These are phyloP conservation scores for Elsinoe batatas DNA, from an alignment of 2,329 filamentous ascomycete genomes.

Conservation along the genomic window DNA sequence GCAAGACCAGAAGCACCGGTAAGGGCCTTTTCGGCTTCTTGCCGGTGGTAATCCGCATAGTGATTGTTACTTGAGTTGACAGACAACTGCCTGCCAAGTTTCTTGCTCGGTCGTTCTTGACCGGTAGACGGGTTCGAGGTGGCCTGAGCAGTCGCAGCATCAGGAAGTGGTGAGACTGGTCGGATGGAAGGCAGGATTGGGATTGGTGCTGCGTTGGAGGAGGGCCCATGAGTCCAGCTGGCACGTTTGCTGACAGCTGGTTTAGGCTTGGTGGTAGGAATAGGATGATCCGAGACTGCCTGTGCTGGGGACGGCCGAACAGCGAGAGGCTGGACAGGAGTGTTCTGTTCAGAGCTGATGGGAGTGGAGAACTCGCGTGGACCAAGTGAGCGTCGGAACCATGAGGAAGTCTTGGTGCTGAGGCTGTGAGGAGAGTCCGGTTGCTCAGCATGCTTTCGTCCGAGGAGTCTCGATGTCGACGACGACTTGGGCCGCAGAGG, in stretches of 20 bases:
- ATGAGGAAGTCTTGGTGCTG: conserved; percentile 72
- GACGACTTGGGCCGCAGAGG: conserved; percentile 89
- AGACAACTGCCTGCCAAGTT: conserved; percentile 89
- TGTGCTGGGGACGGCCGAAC: conserved; percentile 19
- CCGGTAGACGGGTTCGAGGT: conserved; percentile 49
- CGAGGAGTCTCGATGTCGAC: conserved; percentile 70
- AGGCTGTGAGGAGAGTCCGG: conserved; percentile 48
- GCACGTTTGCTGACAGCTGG: conserved; percentile 66
- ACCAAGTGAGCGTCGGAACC: conserved; percentile 94
- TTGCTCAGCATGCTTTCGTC: conserved; percentile 82
- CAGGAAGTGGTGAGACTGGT: conserved; percentile 92
- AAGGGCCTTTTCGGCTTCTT: conserved; percentile 82
- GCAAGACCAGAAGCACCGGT: conserved; percentile 69
- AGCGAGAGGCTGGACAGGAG: conserved; percentile 30
- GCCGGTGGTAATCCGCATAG: conserved; percentile 79
- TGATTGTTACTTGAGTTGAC: conserved; percentile 87
- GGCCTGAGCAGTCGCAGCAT: conserved; percentile 82
- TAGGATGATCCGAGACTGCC: conserved; percentile 34
- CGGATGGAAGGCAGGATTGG: conserved; percentile 90
- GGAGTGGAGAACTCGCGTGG: conserved; percentile 54
- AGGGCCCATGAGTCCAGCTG: conserved; percentile 76
- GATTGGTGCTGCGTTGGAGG: conserved; percentile 73
- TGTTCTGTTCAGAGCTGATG: conserved; percentile 29
- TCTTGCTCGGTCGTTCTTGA: conserved; percentile 66
- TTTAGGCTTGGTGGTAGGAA: conserved; percentile 41